Base-by-base conservation (phyloP, 2,329 filamentous ascomycete genomes). In the Pseudogymnoascus destructans region DNA sequence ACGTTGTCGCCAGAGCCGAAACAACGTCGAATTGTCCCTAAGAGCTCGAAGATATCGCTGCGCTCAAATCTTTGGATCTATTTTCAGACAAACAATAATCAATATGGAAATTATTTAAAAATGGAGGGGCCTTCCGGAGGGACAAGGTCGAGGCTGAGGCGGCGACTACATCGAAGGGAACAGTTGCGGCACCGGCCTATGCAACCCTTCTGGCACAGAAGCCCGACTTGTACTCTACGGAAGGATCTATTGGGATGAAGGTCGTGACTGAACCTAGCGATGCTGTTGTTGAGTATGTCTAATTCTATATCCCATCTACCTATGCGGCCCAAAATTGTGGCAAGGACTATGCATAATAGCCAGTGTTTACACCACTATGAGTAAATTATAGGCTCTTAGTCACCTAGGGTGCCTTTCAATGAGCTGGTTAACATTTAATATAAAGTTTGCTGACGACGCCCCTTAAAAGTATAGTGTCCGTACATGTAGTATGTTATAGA, bases 381-480 rank as follows among this genome's bases (percentile, higher is more conserved):
- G 36, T 10, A 38, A 38, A 38, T 19, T 5, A 36, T 6, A 15
- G 33, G n/a, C 3, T 36, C n/a, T 9, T 36, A 17, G 15, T 38
- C 35, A 9, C 15, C 15, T 17, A 38, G 8, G 36, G 8, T 11
- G 15, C 15, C 15, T 38, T 38, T 19, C 3, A 5, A 38, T 38
- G 36, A 38, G 3, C 36, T 10, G 36, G 36, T 5, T 38, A 19
- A 9, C 13, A 27, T 27, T n/a, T 27, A 10, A 15, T 8, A 49
- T 25, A 49, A 21, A 25, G 38, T 15, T 49, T 27, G 9, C 33
- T 59, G 19, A 38, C 17, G 15, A 11, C 21, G 19, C 11, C 36
- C 33, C 4, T 7, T 58, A 5, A 58, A 58, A 65, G 61, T 55
- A 67, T 74, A 17, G 70, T 71, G 60, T 74, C 75, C 58, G 63